A percentile compares a stretch with the other conserved stretches of the same genome.
Conservation (phyloP, 371 early-diverging fungal species). For the Thermomucor indicae-seudaticae region DNA sequence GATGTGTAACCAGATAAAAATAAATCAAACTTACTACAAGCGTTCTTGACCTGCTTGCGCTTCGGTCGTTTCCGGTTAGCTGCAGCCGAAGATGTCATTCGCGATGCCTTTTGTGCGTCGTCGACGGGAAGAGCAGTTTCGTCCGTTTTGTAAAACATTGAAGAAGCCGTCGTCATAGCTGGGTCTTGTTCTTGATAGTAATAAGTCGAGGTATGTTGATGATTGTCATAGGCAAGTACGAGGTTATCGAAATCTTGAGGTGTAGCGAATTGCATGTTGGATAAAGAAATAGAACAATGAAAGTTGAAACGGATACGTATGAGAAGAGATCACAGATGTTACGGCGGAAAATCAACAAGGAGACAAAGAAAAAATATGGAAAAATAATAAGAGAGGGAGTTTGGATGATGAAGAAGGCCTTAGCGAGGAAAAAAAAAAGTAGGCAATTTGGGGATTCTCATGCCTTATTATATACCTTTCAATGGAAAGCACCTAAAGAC, state of each 20-base stretch:
- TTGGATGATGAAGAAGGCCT: neutral
- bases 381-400: too few relatives aligned
- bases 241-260: too few relatives aligned
- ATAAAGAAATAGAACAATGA: slow-evolving; percentile 4
- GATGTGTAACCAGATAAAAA: slow-evolving; percentile 1
- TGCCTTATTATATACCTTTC: neutral
- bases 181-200: neutral
- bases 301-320: neutral
- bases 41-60: slow-evolving; percentile 79
- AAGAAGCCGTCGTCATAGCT: neutral
- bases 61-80: slow-evolving; percentile 19
- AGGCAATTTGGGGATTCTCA: neutral
- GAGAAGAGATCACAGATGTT: too few relatives aligned
- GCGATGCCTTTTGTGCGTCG: neutral
- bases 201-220: too few relatives aligned
- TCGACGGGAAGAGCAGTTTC: neutral
- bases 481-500: too few relatives aligned
- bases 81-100: neutral
- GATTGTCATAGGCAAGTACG: too few relatives aligned
- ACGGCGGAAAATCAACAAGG: too few relatives aligned
- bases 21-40: slow-evolving; percentile 58
- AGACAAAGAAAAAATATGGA: neutral
- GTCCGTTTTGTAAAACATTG: neutral
- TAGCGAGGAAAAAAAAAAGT: slow-evolving; percentile 3
- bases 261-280: too few relatives aligned